These are phyloP conservation scores for Globisporangium cederbergense DNA, from an alignment of 352 stramenopile genomes.

Conservation along the genomic window DNA sequence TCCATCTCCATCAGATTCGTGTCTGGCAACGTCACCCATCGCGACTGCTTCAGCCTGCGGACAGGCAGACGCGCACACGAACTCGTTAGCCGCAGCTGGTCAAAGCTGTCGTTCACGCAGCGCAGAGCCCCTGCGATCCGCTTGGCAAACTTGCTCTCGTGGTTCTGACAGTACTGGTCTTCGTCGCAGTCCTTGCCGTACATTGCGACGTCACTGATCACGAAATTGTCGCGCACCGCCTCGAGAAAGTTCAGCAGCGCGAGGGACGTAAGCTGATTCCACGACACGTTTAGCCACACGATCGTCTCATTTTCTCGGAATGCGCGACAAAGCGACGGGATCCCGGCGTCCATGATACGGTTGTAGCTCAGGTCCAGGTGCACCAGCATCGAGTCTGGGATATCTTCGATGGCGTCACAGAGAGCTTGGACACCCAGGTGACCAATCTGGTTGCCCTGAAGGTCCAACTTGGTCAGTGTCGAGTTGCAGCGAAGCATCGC, in stretches of 20 bases:
- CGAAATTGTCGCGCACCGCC: conserved; percentile 55
- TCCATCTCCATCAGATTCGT: conserved; percentile 53
- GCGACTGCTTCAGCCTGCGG: conserved; percentile 58
- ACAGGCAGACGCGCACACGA: conserved; percentile 41
- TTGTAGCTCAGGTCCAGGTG: conserved; percentile 60
- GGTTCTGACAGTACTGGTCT: conserved; percentile 47
- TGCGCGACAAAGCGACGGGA: conserved; percentile 34
- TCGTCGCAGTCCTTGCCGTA: conserved; percentile 51
- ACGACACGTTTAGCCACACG: conserved; percentile 57
- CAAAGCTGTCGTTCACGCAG: conserved; percentile 51
- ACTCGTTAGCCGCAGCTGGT: conserved; percentile 38
- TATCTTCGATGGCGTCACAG: conserved; percentile 53
- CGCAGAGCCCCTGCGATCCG: conserved; percentile 42
- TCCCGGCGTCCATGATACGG: conserved; percentile 38
- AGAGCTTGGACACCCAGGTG: conserved; percentile 44
- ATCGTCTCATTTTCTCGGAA: conserved; percentile 75
- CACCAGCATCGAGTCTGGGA: conserved; percentile 56
- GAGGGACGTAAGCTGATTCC: conserved; percentile 51
- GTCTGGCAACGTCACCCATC: conserved; percentile 44
- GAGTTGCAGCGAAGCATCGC: conserved; percentile 57
- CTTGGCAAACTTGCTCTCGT: conserved; percentile 52
- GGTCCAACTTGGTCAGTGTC: conserved; percentile 49
- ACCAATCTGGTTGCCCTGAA: conserved; percentile 52
- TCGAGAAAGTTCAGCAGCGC: conserved; percentile 40
- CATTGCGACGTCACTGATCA: conserved; percentile 41